Conservation (phyloP, 2,329 filamentous ascomycete species). For the Exophiala calicioides region DNA sequence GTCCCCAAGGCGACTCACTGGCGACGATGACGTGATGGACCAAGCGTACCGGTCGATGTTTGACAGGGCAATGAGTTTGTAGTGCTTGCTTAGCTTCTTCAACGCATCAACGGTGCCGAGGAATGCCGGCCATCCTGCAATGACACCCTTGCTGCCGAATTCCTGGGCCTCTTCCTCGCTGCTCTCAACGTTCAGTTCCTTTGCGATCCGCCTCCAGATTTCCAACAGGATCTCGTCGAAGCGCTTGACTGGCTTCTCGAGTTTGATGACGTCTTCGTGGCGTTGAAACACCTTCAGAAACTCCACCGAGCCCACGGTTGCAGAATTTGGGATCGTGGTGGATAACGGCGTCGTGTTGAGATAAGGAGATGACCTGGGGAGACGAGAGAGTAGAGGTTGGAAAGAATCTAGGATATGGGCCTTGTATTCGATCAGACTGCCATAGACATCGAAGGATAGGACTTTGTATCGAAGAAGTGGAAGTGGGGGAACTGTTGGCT, state of each 20-base stretch:
- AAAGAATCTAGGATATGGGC: conserved; percentile 61
- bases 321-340: conserved; percentile 21
- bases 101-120: conserved; percentile 58
- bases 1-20: conserved; percentile 60
- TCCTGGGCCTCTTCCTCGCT: conserved; percentile 40
- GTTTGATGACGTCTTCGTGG: conserved; percentile 54
- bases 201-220: conserved; percentile 41
- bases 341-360: conserved; percentile 34
- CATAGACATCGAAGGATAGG: conserved; percentile 77
- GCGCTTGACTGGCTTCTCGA: conserved; percentile 54
- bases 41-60: conserved; percentile 60
- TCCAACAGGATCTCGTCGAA: conserved; percentile 63
- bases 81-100: conserved; percentile 49
- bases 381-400: conserved; percentile 37
- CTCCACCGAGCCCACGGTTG: conserved; percentile 36
- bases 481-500: conserved; percentile 26
- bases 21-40: conserved; percentile 43
- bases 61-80: conserved; percentile 58
- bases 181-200: conserved; percentile 32
- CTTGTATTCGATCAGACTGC: conserved; percentile 79
- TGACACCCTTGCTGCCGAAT: conserved; percentile 48
- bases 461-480: conserved; percentile 36
- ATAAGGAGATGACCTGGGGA: conserved; percentile 25
- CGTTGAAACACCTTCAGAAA: conserved; percentile 48
- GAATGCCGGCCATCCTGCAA: conserved; percentile 58